Evolutionary conservation across 2,329 filamentous ascomycete species (phyloP), one percentile per base, ranked within the genome.

Genomic region (Elsinoe ampelina): DNA sequence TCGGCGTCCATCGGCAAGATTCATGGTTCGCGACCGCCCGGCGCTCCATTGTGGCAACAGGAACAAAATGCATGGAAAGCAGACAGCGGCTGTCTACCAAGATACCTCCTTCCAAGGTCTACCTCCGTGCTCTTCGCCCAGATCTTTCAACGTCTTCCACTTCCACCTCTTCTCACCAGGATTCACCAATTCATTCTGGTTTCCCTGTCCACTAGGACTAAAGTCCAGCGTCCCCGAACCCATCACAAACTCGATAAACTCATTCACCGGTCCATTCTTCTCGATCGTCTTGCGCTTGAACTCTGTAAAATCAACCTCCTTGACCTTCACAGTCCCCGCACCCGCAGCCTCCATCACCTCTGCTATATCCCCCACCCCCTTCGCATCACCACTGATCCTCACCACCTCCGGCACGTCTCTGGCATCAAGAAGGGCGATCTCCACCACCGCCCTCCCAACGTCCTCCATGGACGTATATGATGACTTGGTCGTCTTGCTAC

Each of bases 241-340:
- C 66, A 71, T 70, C 58, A 71, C 50, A 43, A 71, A 71, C 22
- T 68, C 60, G 56, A 72, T 30, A 56, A 61, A 70, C 30, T 54
- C 45, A 65, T 36, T 66, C 61, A 34, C 59, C 64, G 1, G 62
- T 63, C 2, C 57, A 12, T n/a, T 57, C 55, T 38, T 34, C 32
- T 48, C 48, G 19, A 65, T 56, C 2, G 62, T 62, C 36, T 63
- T 57, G 15, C 57, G 54, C 58, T 67, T 68, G 58, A 65, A 71
- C 38, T 59, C 41, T 8, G 56, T 43, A 13, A 68, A 58, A 5
- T 63, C 63, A 12, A 66, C 39, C 32, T 61, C 60, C 2, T 55
- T 60, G 8, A 68, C 55, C 8, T 64, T 58, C 17, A 70, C 63
- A 4, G 57, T 32, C 2, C 62, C 61, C 1, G 60, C 65, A 11